Base-by-base conservation (phyloP, 2,329 filamentous ascomycete genomes). In the Lachnellula hyalina region DNA sequence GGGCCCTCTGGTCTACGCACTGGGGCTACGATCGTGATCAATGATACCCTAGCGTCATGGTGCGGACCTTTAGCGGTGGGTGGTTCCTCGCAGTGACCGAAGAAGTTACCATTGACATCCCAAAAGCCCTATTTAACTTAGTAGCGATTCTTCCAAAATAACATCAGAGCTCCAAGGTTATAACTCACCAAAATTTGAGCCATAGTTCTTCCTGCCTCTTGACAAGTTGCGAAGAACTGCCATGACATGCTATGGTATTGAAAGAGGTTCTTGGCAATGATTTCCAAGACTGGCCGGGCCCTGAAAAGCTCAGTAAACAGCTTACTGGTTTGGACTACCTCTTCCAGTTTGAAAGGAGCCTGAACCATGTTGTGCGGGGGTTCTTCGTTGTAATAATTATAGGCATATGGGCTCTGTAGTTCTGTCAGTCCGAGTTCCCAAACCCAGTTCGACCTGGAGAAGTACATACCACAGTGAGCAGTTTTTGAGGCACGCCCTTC, bases 191-290 rank as follows among this genome's bases (percentile, higher is more conserved):
- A n/a, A 41, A 53, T 14, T 9, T 21, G 12, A n/a, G 45, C 38
- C 19, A 60, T 41, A 1, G 53, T 15, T 1, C 47, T n/a, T 12
- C 19, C 50, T 19, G 54, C 50, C 34, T 55, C 48, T 49, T 56
- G 56, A 23, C 57, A 65, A 3, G 57, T 61, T 1, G 52, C 51
- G 12, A 51, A 54, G 38, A 65, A 59, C 8, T 58, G 58, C 52
- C 56, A 60, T 0, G 53, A 52, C 1, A 49, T 47, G 19, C 49
- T 47, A 45, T 62, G 58, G 21, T 60, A 34, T 9, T 49, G 11
- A 21, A 62, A 61, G 1, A 65, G 35, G 1, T 52, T 7, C 4
- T 35, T 17, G 3, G 58, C 36, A 14, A 63, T 47, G 6, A 45
- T 25, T 19, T 47, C 34, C 28, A 40, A 19, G 8, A 63, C 23